phyloP scores from a whole-genome alignment of 768 basidiomycete species.

The Suillus decipiens region DNA sequence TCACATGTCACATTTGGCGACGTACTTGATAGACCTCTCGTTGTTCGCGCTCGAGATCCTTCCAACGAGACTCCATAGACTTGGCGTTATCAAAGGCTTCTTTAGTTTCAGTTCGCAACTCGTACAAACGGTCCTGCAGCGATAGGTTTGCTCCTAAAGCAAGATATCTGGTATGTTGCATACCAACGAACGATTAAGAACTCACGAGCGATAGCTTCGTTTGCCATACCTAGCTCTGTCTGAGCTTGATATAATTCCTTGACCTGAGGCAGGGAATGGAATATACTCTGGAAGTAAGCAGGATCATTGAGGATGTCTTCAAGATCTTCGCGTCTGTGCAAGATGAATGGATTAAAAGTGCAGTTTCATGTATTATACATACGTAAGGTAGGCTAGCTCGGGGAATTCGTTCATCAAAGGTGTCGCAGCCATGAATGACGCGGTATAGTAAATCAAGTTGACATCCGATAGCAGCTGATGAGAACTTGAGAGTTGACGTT shows the following conservation, averaged over 20 bases:
- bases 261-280: slow-evolving; percentile 77
- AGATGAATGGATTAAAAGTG: slow-evolving; percentile 15
- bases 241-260: slow-evolving; percentile 76
- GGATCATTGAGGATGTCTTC: slow-evolving; percentile 85
- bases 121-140: slow-evolving; percentile 74
- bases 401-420: slow-evolving; percentile 67
- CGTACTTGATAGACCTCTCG: slow-evolving; percentile 83
- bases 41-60: slow-evolving; percentile 86
- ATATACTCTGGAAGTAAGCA: slow-evolving; percentile 82
- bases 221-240: slow-evolving; percentile 77
- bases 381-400: slow-evolving; percentile 75
- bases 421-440: slow-evolving; percentile 30
- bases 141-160: slow-evolving; percentile 69
- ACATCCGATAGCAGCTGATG: not conserved
- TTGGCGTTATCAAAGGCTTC: slow-evolving; percentile 89
- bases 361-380: slow-evolving; percentile 27
- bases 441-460: not conserved
- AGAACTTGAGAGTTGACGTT: not conserved
- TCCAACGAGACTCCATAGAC: slow-evolving; percentile 78
- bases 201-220: slow-evolving; percentile 86
- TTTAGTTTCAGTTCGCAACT: slow-evolving; percentile 78
- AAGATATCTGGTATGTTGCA: slow-evolving; percentile 12
- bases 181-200: slow-evolving; percentile 19
- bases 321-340: slow-evolving; percentile 80
- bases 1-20: slow-evolving; percentile 8